Percentiles rank a stretch among this genome's conserved stretches.
These are phyloP conservation scores for Aspergillus sp. DNA, from an alignment of 2,329 filamentous ascomycete genomes.

Conservation along the genomic window DNA sequence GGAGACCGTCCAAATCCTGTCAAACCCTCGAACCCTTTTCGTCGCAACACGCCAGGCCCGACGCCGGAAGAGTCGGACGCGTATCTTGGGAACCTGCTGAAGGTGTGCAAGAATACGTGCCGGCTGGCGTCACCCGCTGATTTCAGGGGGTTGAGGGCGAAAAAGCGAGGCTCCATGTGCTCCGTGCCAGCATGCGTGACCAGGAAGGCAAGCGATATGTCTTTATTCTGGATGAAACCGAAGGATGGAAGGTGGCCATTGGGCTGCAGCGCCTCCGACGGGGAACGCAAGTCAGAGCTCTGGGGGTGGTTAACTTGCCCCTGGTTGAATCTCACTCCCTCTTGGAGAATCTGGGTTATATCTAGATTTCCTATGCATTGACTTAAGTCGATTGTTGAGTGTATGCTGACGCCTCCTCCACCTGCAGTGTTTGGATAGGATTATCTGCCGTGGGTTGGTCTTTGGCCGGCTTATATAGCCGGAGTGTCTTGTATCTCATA, in stretches of 20 bases:
- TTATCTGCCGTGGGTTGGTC: too few relatives aligned
- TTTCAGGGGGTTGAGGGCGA: slow-evolving; percentile 25
- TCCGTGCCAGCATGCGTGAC: slow-evolving; percentile 56
- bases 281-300: slow-evolving; percentile 51
- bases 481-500: too few relatives aligned
- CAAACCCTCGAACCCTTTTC: slow-evolving; percentile 31
- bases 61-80: slow-evolving; percentile 62
- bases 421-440: too few relatives aligned
- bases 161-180: slow-evolving; percentile 44
- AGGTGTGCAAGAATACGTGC: slow-evolving; percentile 62
- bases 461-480: too few relatives aligned
- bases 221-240: slow-evolving; percentile 55
- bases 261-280: slow-evolving; percentile 53
- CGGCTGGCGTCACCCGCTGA: slow-evolving; percentile 43
- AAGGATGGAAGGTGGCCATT: slow-evolving; percentile 60
- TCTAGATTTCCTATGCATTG: not conserved
- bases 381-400: too few relatives aligned
- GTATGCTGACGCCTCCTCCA: too few relatives aligned
- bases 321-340: slow-evolving; percentile 13
- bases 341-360: slow-evolving; percentile 15
- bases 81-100: slow-evolving; percentile 59
- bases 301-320: slow-evolving; percentile 42
- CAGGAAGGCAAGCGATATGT: slow-evolving; percentile 58
- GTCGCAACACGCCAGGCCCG: slow-evolving; percentile 47
- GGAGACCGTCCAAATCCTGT: slow-evolving; percentile 30